Conservation (phyloP, 257 asterid species). For the Solanum paucissectum region DNA sequence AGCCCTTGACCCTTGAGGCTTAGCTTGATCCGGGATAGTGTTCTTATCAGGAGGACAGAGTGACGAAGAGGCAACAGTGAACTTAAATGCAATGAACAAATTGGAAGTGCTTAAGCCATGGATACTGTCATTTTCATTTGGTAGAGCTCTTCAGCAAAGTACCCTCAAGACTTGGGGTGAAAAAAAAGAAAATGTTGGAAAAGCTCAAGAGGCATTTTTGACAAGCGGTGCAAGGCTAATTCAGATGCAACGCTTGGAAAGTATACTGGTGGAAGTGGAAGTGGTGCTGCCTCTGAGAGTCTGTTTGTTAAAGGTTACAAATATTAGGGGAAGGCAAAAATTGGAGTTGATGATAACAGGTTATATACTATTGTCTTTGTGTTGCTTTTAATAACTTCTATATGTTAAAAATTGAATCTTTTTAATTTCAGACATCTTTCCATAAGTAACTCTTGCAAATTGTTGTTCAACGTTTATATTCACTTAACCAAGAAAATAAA, state of each 20-base stretch:
- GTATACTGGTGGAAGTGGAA: slow-evolving; percentile 46
- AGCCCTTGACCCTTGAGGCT: too few species aligned
- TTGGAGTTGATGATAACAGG: background rate
- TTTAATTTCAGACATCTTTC: background rate
- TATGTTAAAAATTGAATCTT: background rate
- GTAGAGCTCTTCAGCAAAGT: slow-evolving; percentile 73
- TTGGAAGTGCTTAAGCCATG: slow-evolving; percentile 63
- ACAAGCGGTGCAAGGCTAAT: slow-evolving; percentile 61
- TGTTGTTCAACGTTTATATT: background rate
- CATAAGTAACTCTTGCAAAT: background rate
- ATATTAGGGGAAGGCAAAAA: slow-evolving; percentile 12
- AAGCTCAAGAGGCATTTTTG: slow-evolving; percentile 58
- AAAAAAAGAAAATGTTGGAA: slow-evolving; percentile 58
- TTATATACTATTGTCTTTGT: background rate
- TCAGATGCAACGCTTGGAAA: slow-evolving; percentile 74
- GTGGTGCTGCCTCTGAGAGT: slow-evolving; percentile 54
- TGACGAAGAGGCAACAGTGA: slow-evolving; percentile 73
- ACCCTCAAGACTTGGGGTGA: slow-evolving; percentile 78
- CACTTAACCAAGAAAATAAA: background rate
- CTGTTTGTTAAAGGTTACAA: slow-evolving; percentile 50
- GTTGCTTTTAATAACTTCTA: background rate
- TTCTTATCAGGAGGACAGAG: slow-evolving; percentile 87
- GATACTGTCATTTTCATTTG: slow-evolving; percentile 70
- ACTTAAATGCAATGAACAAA: slow-evolving; percentile 67
- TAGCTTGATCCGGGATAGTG: slow-evolving; percentile 32